phyloP scores from a whole-genome alignment of 441 rosid species.

The Iberis amara region DNA sequence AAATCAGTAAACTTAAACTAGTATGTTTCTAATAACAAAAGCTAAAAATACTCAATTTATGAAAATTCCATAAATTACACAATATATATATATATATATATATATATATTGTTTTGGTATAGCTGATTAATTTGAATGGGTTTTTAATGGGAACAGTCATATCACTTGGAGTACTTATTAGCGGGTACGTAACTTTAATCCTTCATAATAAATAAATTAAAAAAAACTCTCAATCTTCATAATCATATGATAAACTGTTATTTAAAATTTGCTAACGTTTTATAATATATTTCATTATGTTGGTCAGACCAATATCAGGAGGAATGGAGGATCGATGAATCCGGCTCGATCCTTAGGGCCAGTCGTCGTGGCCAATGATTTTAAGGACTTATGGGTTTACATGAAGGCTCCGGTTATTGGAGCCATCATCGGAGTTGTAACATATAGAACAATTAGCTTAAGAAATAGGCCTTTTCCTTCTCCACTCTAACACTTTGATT shows the following conservation, averaged over 20 bases:
- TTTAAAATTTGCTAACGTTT: background rate
- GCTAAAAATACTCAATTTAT: no score
- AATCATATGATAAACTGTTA: no score
- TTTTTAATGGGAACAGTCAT: background rate
- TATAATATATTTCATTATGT: no score
- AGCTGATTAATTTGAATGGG: background rate
- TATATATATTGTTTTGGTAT: no score
- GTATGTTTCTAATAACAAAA: no score
- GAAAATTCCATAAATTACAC: no score
- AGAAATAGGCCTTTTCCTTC: background rate
- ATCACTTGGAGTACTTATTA: background rate
- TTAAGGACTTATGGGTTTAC: background rate
- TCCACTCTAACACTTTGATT: constrained; percentile 34
- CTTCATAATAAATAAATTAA: no score
- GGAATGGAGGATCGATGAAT: background rate
- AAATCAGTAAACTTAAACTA: no score
- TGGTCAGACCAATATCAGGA: background rate
- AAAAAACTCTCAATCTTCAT: background rate
- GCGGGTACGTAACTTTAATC: background rate
- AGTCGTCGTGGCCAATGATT: background rate
- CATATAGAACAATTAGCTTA: background rate
- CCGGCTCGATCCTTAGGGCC: background rate
- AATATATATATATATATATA: no score
- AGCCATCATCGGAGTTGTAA: background rate
- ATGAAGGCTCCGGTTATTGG: background rate